Evolutionary conservation across 1,284 basidiomycete genomes (phyloP).

Genomic region (Sporisorium iseilematis-ciliati): DNA sequence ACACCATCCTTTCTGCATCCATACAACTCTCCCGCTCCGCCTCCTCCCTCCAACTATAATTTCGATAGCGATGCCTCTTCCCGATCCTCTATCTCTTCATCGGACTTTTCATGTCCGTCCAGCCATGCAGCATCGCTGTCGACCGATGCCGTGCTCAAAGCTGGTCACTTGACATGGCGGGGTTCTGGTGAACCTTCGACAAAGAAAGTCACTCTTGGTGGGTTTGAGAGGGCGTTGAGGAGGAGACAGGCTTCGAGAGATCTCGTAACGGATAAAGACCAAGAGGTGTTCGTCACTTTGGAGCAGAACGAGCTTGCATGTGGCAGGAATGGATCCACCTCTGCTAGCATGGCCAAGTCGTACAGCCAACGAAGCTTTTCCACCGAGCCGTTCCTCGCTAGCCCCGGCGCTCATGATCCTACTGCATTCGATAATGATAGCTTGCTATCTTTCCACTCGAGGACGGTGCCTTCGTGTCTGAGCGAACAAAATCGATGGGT

Average conservation of each 20-base stretch:
- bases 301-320: constrained; percentile 4
- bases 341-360: not conserved
- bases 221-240: constrained; percentile 24
- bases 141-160: not conserved
- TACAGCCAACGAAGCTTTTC: not conserved
- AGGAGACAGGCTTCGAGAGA: constrained; percentile 13
- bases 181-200: not conserved
- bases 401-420: constrained; percentile 27
- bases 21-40: constrained; percentile 15
- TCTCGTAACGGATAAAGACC: not conserved
- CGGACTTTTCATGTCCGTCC: not conserved
- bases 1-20: constrained; percentile 7
- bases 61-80: not conserved
- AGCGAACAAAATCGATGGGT: constrained; percentile 21
- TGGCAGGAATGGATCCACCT: not conserved
- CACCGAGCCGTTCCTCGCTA: constrained; percentile 14
- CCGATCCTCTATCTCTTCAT: not conserved
- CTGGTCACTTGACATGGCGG: constrained; percentile 22
- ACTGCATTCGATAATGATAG: constrained; percentile 28
- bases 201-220: constrained; percentile 5
- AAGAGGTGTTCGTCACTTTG: constrained; percentile 10
- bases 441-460: constrained; percentile 1
- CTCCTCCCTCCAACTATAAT: not conserved
- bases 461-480: constrained; percentile 13
- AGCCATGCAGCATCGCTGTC: not conserved